These are phyloP conservation scores for Coleophoma cylindrospora DNA, from an alignment of 2,329 filamentous ascomycete species.

Conservation along the genomic window DNA sequence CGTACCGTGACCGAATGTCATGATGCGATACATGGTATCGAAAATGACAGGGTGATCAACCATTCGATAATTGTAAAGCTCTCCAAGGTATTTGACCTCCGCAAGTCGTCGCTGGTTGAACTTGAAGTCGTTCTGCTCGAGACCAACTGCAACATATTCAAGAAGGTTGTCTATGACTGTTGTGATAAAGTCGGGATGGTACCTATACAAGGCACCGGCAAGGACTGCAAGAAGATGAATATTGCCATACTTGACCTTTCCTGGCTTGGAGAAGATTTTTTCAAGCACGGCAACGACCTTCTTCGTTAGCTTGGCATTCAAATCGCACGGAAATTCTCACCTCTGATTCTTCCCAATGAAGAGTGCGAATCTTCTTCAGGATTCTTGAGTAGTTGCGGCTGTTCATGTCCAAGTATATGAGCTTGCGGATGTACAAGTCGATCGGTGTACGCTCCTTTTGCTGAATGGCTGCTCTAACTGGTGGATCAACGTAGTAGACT, in stretches of 20 bases:
- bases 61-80: conserved; percentile 97
- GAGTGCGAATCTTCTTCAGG: conserved; percentile 86
- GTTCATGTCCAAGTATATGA: conserved; percentile 90
- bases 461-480: conserved; percentile 86
- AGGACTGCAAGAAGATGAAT: conserved; percentile 91
- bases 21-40: conserved; percentile 88
- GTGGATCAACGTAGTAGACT: conserved; percentile 95
- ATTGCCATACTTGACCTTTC: conserved; percentile 96
- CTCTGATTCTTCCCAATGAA: conserved; percentile 96
- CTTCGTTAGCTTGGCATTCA: conserved; percentile 2
- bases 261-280: conserved; percentile 92
- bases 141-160: conserved; percentile 79
- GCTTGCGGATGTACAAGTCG: conserved; percentile 86
- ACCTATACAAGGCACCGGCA: conserved; percentile 80
- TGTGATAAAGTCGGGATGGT: conserved; percentile 87
- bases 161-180: conserved; percentile 88
- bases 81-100: conserved; percentile 92
- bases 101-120: conserved; percentile 93
- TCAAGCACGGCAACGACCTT: conserved; percentile 39
- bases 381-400: conserved; percentile 93
- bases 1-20: conserved; percentile 78
- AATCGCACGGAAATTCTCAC: conserved; percentile 33
- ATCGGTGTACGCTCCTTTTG: conserved; percentile 94
- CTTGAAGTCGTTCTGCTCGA: conserved; percentile 96
- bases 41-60: conserved; percentile 94